These are phyloP conservation scores for Xylaria sp. DNA, from an alignment of 495 filamentous ascomycete species.

Conservation along the genomic window DNA sequence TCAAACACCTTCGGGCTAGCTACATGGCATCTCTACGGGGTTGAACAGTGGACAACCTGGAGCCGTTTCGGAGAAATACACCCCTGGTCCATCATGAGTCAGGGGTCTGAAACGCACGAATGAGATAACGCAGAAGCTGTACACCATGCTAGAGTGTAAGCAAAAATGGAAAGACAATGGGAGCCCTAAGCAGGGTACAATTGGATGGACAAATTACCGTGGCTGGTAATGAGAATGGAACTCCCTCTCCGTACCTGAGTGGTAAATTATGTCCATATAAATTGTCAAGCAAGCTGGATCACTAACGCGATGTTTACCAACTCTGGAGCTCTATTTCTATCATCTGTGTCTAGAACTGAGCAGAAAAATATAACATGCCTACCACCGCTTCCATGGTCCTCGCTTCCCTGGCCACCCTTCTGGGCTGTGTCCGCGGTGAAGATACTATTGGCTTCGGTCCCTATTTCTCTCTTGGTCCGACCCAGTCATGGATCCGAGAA, in stretches of 20 bases:
- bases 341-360: not conserved
- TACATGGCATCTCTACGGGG: not conserved
- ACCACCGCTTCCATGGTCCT: not conserved
- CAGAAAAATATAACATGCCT: not conserved
- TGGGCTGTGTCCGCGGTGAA: conserved; percentile 32
- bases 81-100: not conserved
- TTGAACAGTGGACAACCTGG: too few relatives aligned
- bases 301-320: too few relatives aligned
- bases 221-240: not conserved
- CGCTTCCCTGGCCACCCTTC: not conserved
- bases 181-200: not conserved
- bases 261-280: not conserved
- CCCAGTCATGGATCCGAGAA: conserved; percentile 44
- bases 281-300: too few relatives aligned
- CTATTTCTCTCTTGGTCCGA: conserved; percentile 45
- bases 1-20: not conserved
- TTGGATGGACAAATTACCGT: conserved; percentile 4
- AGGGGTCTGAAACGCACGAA: conserved; percentile 11
- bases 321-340: too few relatives aligned
- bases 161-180: not conserved
- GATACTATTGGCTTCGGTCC: conserved; percentile 42
- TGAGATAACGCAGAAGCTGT: not conserved
- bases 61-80: conserved; percentile 7
- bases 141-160: not conserved
- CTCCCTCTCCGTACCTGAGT: not conserved